Base-by-base conservation (phyloP, 1,139 yeast genomes). In the Lodderomyces parapsilosis region DNA sequence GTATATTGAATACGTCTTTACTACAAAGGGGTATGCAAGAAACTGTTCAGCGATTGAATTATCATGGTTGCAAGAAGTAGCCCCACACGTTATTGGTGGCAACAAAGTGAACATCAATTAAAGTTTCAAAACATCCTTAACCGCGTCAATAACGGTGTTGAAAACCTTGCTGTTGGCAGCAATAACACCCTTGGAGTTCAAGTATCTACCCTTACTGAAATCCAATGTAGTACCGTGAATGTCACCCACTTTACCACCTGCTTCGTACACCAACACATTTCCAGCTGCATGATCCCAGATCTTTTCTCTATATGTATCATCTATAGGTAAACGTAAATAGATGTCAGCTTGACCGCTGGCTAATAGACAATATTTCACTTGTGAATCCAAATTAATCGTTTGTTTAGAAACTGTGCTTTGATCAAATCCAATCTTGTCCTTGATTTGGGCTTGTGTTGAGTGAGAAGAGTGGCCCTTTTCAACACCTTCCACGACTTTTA, bases 251-350 rank as follows among this genome's bases (percentile, higher is more conserved):
- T 71, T 63, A 7, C 99, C 99, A 38, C 98, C 98, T 54, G 95
- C 87, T 63, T 94, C 99, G 30, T 79, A 74, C 36, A 94, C 82
- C 51, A 93, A 76, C 10, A 91, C 73, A 54, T 86, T 85, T 5
- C 99, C 99, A 2, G 97, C 96, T 19, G 98, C 98, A 62, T 93
- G 99, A 63, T 93, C 99, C 99, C 99, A 93, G 48, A 93, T 90
- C 66, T 94, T 93, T 61, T 93, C 99, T 56, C 88, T 79, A 62
- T 91, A 93, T 2, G 77, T 66, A 41, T 80, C 76, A 51, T 78
- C 81, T 39, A 84, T 80, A 10, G 99, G 99, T 47, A 94, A 70
- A 53, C 99, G 82, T 50, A 93, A 73, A 56, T 94, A 93, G 20
- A 91, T 79, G 58, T 93, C 98, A 3, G 97, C 98, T 49, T 86